Conservation (phyloP, 805 yeast genomes). For the Pichia ethanolica region DNA sequence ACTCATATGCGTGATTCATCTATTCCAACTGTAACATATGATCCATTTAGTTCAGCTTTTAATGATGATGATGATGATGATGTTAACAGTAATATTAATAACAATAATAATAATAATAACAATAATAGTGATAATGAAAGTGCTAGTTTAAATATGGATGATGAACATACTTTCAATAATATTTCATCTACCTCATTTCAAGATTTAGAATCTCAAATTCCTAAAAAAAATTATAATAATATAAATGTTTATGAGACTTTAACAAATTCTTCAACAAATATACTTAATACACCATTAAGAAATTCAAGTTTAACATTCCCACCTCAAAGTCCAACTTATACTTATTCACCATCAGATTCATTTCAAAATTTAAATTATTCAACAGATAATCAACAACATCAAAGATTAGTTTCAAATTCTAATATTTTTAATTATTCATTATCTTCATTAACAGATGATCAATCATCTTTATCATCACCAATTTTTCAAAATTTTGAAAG, state of each 20-base stretch:
- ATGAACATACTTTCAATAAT: not conserved
- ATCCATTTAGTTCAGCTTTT: conserved; percentile 3
- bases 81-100: not conserved
- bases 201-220: not conserved
- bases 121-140: not conserved
- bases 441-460: not conserved
- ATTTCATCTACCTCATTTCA: not conserved
- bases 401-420: conserved; percentile 5
- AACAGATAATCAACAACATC: not conserved
- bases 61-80: not conserved
- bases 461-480: not conserved
- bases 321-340: not conserved
- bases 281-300: conserved; percentile 2
- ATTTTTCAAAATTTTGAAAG: conserved; percentile 22
- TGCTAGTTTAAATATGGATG: no score
- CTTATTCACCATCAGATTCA: conserved; percentile 10
- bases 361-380: conserved; percentile 4
- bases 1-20: conserved; percentile 6
- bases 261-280: conserved; percentile 1
- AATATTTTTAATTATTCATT: not conserved
- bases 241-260: not conserved
- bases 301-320: not conserved
- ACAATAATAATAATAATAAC: not conserved
- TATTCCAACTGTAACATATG: not conserved
- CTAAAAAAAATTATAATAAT: not conserved